Evolutionary conservation across 202 grass and related monocot species (phyloP).

Genomic region (Tripidium arundinaceum): DNA sequence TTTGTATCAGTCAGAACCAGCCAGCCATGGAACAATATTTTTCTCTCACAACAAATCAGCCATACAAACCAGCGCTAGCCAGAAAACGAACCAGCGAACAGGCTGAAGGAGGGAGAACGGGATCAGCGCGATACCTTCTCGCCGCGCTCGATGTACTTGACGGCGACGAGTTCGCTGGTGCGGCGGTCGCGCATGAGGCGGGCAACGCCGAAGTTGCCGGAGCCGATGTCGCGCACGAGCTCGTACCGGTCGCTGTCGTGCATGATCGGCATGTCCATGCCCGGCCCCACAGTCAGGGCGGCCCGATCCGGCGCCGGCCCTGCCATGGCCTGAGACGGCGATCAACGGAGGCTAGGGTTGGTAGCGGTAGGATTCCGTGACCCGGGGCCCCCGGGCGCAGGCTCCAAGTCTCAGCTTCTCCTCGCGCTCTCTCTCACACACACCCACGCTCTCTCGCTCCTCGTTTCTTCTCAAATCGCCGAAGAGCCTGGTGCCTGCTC

Average conservation of each 20-base stretch:
- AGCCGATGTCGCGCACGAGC: slow-evolving; percentile 75
- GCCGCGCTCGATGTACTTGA: too few species aligned
- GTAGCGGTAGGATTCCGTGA: slow-evolving; percentile 16
- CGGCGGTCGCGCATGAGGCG: slow-evolving; percentile 81
- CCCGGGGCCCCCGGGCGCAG: background rate
- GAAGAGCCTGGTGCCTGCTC: slow-evolving; percentile 15
- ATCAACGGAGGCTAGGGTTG: slow-evolving; percentile 5
- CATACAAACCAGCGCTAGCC: too few species aligned
- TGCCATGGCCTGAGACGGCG: slow-evolving; percentile 40
- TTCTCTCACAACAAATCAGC: too few species aligned
- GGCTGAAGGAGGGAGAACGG: too few species aligned
- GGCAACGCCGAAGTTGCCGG: slow-evolving; percentile 80
- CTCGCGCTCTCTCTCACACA: background rate
- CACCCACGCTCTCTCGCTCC: background rate
- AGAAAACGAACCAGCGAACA: too few species aligned
- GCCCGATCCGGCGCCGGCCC: slow-evolving; percentile 57
- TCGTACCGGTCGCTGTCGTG: slow-evolving; percentile 80
- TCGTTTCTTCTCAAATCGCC: slow-evolving; percentile 19
- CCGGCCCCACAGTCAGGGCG: slow-evolving; percentile 60
- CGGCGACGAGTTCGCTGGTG: too few species aligned
- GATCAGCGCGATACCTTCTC: too few species aligned
- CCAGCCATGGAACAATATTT: too few species aligned
- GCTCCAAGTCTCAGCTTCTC: background rate
- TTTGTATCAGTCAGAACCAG: too few species aligned
- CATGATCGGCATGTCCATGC: slow-evolving; percentile 86